phyloP scores from a whole-genome alignment of 2,329 filamentous ascomycete species.

The Epichloe sylvatica region DNA sequence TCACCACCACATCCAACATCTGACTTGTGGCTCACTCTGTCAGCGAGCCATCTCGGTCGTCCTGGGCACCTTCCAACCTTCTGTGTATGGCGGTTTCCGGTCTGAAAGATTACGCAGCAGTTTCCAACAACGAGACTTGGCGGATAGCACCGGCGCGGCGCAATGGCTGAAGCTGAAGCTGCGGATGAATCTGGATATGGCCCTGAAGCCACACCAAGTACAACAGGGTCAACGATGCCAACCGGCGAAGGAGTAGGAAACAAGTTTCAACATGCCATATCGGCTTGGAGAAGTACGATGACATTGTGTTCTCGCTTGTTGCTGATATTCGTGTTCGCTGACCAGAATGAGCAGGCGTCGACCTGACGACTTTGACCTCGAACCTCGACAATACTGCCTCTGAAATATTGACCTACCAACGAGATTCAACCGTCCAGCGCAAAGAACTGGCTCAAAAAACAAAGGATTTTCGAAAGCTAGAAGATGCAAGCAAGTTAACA shows the following conservation, averaged over 20 bases:
- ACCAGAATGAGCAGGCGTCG: constrained; percentile 49
- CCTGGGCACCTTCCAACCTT: background rate
- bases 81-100: background rate
- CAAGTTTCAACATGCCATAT: constrained; percentile 93
- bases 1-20: too few species aligned
- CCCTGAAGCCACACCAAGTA: constrained; percentile 11
- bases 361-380: constrained; percentile 70
- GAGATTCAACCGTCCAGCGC: constrained; percentile 87
- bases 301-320: background rate
- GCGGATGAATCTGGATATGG: constrained; percentile 18
- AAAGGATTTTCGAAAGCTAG: constrained; percentile 90
- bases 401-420: constrained; percentile 83
- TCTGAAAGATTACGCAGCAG: background rate
- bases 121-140: background rate
- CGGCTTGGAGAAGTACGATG: constrained; percentile 76
- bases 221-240: constrained; percentile 14
- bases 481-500: constrained; percentile 70
- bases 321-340: background rate
- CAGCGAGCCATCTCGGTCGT: too few species aligned
- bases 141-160: background rate
- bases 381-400: constrained; percentile 87
- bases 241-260: constrained; percentile 48
- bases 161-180: constrained; percentile 22
- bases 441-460: constrained; percentile 99
- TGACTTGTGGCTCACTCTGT: too few species aligned